These are phyloP conservation scores for Quercus engelmannii DNA, from an alignment of 306 rosid genomes.

Conservation along the genomic window DNA sequence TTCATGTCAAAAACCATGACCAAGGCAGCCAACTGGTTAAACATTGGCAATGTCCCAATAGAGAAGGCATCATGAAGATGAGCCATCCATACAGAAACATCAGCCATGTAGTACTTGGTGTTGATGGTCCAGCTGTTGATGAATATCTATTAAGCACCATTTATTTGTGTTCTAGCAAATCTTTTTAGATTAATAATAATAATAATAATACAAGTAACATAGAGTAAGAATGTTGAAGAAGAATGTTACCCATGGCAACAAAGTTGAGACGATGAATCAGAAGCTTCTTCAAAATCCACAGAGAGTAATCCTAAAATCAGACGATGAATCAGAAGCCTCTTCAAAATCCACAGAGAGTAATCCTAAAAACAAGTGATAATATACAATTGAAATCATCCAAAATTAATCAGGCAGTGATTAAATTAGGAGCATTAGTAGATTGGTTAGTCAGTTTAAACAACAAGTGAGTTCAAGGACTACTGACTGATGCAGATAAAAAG, in stretches of 20 bases:
- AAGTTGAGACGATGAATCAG: constrained; percentile 54
- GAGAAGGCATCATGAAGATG: constrained; percentile 65
- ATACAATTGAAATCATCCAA: no score
- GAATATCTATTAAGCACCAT: not conserved
- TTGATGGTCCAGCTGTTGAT: constrained; percentile 70
- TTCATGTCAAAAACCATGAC: constrained; percentile 81
- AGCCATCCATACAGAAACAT: constrained; percentile 70
- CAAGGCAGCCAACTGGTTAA: constrained; percentile 56
- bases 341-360: constrained; percentile 57
- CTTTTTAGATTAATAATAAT: no score
- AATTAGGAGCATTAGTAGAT: no score
- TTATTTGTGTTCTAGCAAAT: not conserved
- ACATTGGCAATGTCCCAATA: constrained; percentile 37
- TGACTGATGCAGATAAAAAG: no score
- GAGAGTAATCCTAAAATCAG: constrained; percentile 58
- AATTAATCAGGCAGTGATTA: no score
- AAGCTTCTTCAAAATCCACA: constrained; percentile 55
- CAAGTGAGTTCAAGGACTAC: no score
- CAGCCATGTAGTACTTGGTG: constrained; percentile 79
- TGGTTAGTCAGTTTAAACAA: no score
- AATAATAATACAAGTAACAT: no score
- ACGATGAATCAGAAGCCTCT: constrained; percentile 56
- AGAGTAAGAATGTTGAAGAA: not conserved
- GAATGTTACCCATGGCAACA: constrained; percentile 52
- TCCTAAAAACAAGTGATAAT: constrained; percentile 36